Evolutionary conservation across 2,329 filamentous ascomycete genomes (phyloP).

Genomic region (Cercospora citrullina): DNA sequence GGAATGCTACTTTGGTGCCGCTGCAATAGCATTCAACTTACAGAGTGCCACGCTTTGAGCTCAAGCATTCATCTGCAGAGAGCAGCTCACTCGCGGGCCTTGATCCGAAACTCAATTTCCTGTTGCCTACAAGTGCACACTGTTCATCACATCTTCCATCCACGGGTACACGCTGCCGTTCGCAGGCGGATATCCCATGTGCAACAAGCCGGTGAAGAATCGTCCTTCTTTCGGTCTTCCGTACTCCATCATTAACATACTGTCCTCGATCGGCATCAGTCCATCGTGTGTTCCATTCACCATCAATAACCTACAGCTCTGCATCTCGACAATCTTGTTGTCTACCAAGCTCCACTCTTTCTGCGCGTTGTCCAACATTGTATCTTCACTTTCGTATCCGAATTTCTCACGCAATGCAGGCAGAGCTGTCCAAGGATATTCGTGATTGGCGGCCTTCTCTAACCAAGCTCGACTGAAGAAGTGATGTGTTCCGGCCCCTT

Average conservation of each 20-base stretch:
- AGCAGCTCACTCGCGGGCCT: background rate
- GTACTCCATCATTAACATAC: conserved; percentile 63
- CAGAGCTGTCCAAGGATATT: conserved; percentile 50
- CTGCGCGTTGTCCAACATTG: conserved; percentile 57
- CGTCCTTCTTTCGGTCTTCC: conserved; percentile 65
- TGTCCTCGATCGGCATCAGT: conserved; percentile 68
- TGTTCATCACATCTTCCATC: conserved; percentile 58
- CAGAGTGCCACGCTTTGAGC: background rate
- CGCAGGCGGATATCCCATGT: conserved; percentile 68
- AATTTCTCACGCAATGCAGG: conserved; percentile 60
- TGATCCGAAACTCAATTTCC: background rate
- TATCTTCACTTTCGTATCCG: conserved; percentile 58
- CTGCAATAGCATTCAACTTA: background rate
- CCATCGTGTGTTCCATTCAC: conserved; percentile 64
- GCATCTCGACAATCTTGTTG: conserved; percentile 57
- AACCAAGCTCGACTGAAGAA: conserved; percentile 63
- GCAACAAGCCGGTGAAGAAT: conserved; percentile 61
- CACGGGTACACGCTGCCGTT: conserved; percentile 61
- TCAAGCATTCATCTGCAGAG: background rate
- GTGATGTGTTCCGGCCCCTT: conserved; percentile 64
- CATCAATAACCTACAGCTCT: conserved; percentile 59
- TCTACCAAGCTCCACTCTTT: conserved; percentile 64
- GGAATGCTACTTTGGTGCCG: background rate
- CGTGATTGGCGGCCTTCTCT: conserved; percentile 62
- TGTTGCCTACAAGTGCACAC: background rate